Evolutionary conservation across 345 rosid species (phyloP).

Genomic region (Eucalyptus erythrocorys): DNA sequence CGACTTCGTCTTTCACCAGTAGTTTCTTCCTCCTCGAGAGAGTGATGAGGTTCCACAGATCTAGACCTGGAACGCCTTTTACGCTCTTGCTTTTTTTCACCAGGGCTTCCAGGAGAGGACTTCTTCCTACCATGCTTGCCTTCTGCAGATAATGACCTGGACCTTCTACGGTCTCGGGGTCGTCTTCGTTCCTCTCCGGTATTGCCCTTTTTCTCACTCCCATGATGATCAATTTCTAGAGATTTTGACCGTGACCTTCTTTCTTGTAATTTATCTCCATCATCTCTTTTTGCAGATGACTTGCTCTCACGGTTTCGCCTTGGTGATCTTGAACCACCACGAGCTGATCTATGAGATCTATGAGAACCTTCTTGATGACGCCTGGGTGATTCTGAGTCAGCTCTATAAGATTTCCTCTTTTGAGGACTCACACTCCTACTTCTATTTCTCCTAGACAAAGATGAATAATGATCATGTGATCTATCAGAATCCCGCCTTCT

Average conservation of each 20-base stretch:
- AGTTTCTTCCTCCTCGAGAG: constrained; percentile 8
- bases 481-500: constrained; percentile 46
- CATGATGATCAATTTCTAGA: constrained; percentile 12
- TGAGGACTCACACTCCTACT: constrained; percentile 67
- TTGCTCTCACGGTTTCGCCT: constrained; percentile 27
- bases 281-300: constrained; percentile 43
- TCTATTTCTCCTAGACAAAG: constrained; percentile 58
- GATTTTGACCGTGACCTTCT: constrained; percentile 52
- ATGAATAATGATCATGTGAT: constrained; percentile 39
- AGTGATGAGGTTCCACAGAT: constrained; percentile 24
- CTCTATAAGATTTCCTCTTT: constrained; percentile 32
- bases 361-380: constrained; percentile 35
- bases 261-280: constrained; percentile 22
- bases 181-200: constrained; percentile 22
- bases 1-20: not conserved
- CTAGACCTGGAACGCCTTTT: constrained; percentile 44
- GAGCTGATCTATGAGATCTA: constrained; percentile 44
- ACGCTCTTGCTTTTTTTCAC: constrained; percentile 30
- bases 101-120: constrained; percentile 20
- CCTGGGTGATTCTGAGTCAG: constrained; percentile 50
- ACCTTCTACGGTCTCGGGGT: constrained; percentile 23
- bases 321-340: constrained; percentile 52
- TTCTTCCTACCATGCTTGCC: constrained; percentile 14
- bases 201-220: constrained; percentile 22
- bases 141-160: constrained; percentile 54